A percentile compares a stretch with the other conserved stretches of the same genome.
Evolutionary conservation across 2,329 filamentous ascomycete species (phyloP).

Genomic region (Clonostachys rosea): DNA sequence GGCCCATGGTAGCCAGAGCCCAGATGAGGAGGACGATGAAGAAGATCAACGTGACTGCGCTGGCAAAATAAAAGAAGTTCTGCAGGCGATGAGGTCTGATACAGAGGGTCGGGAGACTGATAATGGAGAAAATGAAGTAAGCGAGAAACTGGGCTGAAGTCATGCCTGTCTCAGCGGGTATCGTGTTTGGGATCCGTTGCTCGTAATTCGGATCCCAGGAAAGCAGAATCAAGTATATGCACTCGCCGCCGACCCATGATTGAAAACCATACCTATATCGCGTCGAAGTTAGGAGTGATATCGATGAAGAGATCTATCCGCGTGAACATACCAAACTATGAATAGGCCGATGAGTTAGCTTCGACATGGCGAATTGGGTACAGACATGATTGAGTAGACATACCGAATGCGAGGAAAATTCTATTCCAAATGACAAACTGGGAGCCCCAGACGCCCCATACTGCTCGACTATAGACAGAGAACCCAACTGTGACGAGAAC

Average conservation of each 20-base stretch:
- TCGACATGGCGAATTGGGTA: too few relatives aligned
- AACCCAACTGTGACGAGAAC: conserved; percentile 21
- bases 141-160: conserved; percentile 7
- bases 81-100: conserved; percentile 13
- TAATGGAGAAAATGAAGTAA: conserved; percentile 3
- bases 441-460: conserved; percentile 35
- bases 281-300: too few relatives aligned
- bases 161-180: conserved; percentile 27
- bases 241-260: conserved; percentile 17
- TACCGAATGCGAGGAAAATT: conserved; percentile 16
- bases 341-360: too few relatives aligned
- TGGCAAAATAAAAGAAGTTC: conserved; percentile 15
- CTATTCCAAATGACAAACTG: conserved; percentile 30
- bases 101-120: conserved; percentile 16
- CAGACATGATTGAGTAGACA: too few relatives aligned
- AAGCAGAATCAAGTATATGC: conserved; percentile 12
- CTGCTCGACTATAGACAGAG: conserved; percentile 28
- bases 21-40: conserved; percentile 12
- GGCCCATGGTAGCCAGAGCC: conserved; percentile 8
- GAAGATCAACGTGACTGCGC: conserved; percentile 10
- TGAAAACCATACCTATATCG: conserved; percentile 9
- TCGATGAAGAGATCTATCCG: too few relatives aligned
- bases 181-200: conserved; percentile 29
- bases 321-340: too few relatives aligned
- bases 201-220: conserved; percentile 33